These are phyloP conservation scores for Cytospora paraplurivora DNA, from an alignment of 2,329 filamentous ascomycete species.

Conservation along the genomic window DNA sequence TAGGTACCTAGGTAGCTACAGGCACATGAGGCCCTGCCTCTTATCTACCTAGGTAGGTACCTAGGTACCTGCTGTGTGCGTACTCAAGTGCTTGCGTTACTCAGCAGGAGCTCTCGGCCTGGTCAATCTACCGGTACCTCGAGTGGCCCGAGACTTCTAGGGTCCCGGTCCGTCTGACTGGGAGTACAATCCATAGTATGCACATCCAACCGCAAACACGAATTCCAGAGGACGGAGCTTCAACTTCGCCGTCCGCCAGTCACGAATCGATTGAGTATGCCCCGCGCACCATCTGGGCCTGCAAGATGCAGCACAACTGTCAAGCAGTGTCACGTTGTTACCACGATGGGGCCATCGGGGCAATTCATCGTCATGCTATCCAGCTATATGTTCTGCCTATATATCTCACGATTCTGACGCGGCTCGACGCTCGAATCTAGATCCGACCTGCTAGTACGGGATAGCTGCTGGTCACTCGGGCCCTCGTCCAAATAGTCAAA, in stretches of 20 bases:
- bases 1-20: neutral
- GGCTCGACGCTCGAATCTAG: neutral
- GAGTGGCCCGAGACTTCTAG: neutral
- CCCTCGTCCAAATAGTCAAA: neutral
- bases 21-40: neutral
- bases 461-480: neutral
- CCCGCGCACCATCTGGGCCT: slow-evolving; percentile 9
- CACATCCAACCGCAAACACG: neutral
- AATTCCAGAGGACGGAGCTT: neutral
- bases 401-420: slow-evolving; percentile 5
- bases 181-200: no score
- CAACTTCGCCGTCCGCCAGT: neutral
- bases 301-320: slow-evolving; percentile 25
- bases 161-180: no score
- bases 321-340: slow-evolving; percentile 23
- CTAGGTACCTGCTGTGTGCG: neutral
- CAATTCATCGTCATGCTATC: neutral
- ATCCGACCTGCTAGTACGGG: neutral
- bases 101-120: neutral
- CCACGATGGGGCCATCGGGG: slow-evolving; percentile 6
- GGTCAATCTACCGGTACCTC: slow-evolving; percentile 3
- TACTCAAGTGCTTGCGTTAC: neutral
- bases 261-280: neutral
- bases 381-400: neutral
- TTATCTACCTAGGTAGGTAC: neutral